A percentile compares a stretch with the other conserved stretches of the same genome.
Evolutionary conservation across 176 grass and related monocot species (phyloP).

Genomic region (Aegilops sharonensis): DNA sequence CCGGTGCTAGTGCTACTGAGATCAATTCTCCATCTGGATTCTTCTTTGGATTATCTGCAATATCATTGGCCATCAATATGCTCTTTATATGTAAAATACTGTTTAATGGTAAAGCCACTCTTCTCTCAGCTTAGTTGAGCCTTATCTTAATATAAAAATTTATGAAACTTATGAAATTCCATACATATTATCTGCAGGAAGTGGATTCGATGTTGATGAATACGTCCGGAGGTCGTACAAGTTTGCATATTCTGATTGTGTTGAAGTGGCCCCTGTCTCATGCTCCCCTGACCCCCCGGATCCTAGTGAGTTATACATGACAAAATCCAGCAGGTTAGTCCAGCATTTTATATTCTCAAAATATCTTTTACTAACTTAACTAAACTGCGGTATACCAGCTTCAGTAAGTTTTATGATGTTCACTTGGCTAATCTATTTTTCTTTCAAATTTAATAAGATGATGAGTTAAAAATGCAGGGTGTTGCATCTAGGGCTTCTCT

Average conservation of each 20-base stretch:
- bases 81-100: slow-evolving; percentile 98
- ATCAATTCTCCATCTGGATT: slow-evolving; percentile 92
- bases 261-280: slow-evolving; percentile 91
- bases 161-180: slow-evolving; percentile 1
- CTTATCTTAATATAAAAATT: background rate
- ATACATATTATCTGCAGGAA: slow-evolving; percentile 54
- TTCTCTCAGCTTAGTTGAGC: background rate
- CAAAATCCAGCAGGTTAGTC: slow-evolving; percentile 82
- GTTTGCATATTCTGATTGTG: slow-evolving; percentile 99
- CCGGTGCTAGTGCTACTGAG: slow-evolving; percentile 80
- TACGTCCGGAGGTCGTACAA: slow-evolving; percentile 90
- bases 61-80: slow-evolving; percentile 98
- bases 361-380: background rate
- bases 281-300: slow-evolving; percentile 87
- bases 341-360: background rate
- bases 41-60: slow-evolving; percentile 95
- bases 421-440: slow-evolving; percentile 25
- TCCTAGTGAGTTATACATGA: slow-evolving; percentile 94
- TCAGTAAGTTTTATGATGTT: slow-evolving; percentile 14
- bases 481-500: slow-evolving; percentile 86
- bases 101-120: slow-evolving; percentile 76
- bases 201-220: slow-evolving; percentile 98
- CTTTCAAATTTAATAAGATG: slow-evolving; percentile 35
- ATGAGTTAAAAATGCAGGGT: slow-evolving; percentile 50
- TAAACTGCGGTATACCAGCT: slow-evolving; percentile 6